These are phyloP conservation scores for Hamamelis virginiana DNA, from an alignment of 164 flowering plant genomes.

Conservation along the genomic window DNA sequence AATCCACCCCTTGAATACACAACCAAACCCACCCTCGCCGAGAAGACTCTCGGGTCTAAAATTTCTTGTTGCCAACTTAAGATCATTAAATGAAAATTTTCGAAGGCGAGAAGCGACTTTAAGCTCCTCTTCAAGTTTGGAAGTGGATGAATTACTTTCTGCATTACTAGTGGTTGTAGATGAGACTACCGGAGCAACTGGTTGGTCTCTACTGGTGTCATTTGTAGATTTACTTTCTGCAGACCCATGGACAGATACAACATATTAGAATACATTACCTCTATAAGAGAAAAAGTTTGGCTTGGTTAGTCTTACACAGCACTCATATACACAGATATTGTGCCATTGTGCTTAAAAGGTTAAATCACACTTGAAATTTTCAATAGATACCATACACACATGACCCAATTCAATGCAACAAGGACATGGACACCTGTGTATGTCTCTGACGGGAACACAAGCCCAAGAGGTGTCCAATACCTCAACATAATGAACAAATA, in stretches of 20 bases:
- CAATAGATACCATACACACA: too few relatives aligned
- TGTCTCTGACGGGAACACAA: too few relatives aligned
- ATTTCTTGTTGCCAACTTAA: slow-evolving; percentile 83
- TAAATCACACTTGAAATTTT: too few relatives aligned
- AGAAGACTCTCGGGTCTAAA: slow-evolving; percentile 94
- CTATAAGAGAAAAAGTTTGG: too few relatives aligned
- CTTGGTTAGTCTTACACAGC: too few relatives aligned
- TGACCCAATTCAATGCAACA: too few relatives aligned
- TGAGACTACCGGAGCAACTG: slow-evolving; percentile 47
- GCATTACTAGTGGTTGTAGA: slow-evolving; percentile 77
- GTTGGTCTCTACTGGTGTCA: slow-evolving; percentile 66
- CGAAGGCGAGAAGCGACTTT: slow-evolving; percentile 77
- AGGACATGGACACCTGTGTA: too few relatives aligned
- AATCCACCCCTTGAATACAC: slow-evolving; percentile 96
- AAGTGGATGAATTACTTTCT: slow-evolving; percentile 73
- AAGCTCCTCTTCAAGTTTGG: slow-evolving; percentile 76
- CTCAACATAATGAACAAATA: too few relatives aligned
- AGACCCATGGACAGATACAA: slow-evolving; percentile 19
- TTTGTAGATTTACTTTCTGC: slow-evolving; percentile 67
- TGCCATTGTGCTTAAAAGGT: too few relatives aligned
- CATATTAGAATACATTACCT: too few relatives aligned
- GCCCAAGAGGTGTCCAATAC: too few relatives aligned
- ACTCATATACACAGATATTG: too few relatives aligned
- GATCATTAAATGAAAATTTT: slow-evolving; percentile 80
- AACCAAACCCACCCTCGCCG: slow-evolving; percentile 96